phyloP scores from a whole-genome alignment of 192 early-diverging fungal species.

The Coemansia aciculifera region DNA sequence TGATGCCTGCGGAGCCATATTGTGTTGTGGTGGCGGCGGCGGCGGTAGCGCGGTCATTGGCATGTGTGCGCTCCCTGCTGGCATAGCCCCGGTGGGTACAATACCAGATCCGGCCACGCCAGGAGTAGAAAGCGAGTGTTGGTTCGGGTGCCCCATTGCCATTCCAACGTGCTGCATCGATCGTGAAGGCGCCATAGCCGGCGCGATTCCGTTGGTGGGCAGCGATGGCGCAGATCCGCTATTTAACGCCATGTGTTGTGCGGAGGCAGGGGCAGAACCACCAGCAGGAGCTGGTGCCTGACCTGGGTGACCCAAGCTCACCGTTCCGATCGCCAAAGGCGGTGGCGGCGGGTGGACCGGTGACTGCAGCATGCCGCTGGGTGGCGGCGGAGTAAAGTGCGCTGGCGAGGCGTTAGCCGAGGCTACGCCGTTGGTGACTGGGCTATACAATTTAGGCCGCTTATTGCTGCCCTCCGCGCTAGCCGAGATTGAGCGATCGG shows the following conservation, averaged over 20 bases:
- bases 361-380: slow-evolving; percentile 3
- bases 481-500: slow-evolving; percentile 35
- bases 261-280: neutral
- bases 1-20: neutral
- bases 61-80: neutral
- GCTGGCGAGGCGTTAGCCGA: slow-evolving; percentile 35
- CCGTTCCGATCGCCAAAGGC: slow-evolving; percentile 13
- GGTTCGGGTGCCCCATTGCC: neutral
- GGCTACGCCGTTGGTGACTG: slow-evolving; percentile 25
- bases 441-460: slow-evolving; percentile 37
- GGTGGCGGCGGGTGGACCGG: slow-evolving; percentile 16
- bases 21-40: slow-evolving; percentile 6
- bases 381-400: slow-evolving; percentile 30
- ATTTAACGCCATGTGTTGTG: neutral
- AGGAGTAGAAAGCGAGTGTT: neutral
- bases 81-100: slow-evolving; percentile 1
- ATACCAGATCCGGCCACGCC: slow-evolving; percentile 5
- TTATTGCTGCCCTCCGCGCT: slow-evolving; percentile 25
- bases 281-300: neutral
- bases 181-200: neutral
- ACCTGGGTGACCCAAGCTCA: neutral
- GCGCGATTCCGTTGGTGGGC: slow-evolving; percentile 17
- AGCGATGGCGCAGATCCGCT: slow-evolving; percentile 5
- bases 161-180: slow-evolving; percentile 9
- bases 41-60: neutral